Percentiles rank a stretch among this genome's conserved stretches.
Conservation (phyloP, 75 land plant species). For the Larix kaempferi region DNA sequence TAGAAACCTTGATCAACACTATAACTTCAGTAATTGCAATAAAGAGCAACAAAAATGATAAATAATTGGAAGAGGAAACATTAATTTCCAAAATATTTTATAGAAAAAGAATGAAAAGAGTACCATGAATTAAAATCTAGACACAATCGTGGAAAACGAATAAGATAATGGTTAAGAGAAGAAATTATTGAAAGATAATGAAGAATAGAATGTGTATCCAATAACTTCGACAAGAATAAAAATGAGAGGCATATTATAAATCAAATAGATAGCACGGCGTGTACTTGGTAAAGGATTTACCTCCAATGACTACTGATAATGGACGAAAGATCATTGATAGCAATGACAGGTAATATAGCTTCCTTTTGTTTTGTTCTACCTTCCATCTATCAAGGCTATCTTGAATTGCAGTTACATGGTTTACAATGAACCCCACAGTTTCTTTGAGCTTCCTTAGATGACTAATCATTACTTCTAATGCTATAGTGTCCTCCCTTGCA, state of each 20-base stretch:
- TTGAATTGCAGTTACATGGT: constrained; percentile 83
- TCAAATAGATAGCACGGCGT: not conserved
- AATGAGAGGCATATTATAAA: not conserved
- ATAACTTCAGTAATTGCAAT: not conserved
- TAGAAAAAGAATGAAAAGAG: not conserved
- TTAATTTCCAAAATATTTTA: not conserved
- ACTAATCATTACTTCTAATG: constrained; percentile 66
- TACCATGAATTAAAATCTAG: not conserved
- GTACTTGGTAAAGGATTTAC: constrained; percentile 21
- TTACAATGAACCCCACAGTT: constrained; percentile 80
- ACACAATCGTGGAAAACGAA: not conserved
- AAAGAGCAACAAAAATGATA: not conserved
- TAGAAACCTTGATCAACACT: not conserved
- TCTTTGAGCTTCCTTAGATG: constrained; percentile 77
- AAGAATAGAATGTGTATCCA: not conserved
- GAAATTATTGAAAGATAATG: not conserved
- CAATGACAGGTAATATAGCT: constrained; percentile 84
- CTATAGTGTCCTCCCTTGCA: constrained; percentile 43
- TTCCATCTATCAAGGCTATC: constrained; percentile 96
- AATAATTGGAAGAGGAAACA: not conserved
- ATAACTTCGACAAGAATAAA: not conserved
- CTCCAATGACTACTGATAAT: constrained; percentile 83
- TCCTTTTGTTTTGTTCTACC: constrained; percentile 85
- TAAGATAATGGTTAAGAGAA: not conserved
- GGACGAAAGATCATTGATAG: constrained; percentile 87